Base-by-base conservation (phyloP, 371 early-diverging fungal genomes). In the Nematocida sp. region DNA sequence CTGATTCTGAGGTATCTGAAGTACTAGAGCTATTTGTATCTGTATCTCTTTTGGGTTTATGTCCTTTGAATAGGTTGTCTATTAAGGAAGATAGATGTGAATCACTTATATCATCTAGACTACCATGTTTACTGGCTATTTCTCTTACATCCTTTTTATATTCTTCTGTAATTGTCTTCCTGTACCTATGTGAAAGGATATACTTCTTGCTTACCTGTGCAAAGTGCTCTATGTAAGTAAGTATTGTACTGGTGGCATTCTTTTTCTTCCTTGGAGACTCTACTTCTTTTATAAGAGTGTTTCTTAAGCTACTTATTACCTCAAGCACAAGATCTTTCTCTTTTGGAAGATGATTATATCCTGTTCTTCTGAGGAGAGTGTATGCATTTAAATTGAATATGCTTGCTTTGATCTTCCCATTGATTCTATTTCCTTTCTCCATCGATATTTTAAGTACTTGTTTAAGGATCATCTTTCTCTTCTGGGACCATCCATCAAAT, bases 91-190 rank as follows among this genome's bases (percentile, higher is more conserved):
- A 32, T 11, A 70, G 60, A 49, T 70, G 74, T 15, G 40, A 27
- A 1, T 55, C 55, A 35, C 74, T 70, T 27, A 70, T 45, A 29
- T 70, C 61, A 34, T 70, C 74, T 32, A 70, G 46, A 1, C 51
- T 31, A 11, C 60, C 60, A 19, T 32, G 29, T 32, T 25, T 61
- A 11, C 37, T 29, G 19, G 41, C 74, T 47, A 70, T 29, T 23
- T 48, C 58, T 38, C 47, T 38, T 7, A 57, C 58, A n/a, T 29
- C 4, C 32, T 61, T 4, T 37, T 35, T 29, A 29, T 11, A 61
- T 5, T 29, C 3, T 9, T 9, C 38, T 46, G 7, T 61, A 32
- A 61, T 34, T 27, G 43, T 46, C 48, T 60, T 70, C 31, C 52
- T 58, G 41, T 70, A 49, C n/a, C 37, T 61, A 3, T 5, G 9